Conservation (phyloP, 257 asterid species). For the Dorcoceras hygrometricum region DNA sequence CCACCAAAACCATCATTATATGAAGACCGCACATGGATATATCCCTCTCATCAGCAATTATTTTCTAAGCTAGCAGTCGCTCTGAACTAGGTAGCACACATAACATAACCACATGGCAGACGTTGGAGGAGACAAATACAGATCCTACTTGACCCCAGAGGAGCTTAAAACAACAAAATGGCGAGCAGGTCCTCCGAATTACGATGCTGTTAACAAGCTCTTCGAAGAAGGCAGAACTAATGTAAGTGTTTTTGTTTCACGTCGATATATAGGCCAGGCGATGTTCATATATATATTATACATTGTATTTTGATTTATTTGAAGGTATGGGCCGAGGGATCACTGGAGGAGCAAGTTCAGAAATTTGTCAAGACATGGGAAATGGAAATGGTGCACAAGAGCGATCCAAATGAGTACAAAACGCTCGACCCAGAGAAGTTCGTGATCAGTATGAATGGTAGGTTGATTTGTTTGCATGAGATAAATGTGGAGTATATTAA, state of each 20-base stretch:
- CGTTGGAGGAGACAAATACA: conserved; percentile 45
- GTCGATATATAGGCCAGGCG: too few relatives aligned
- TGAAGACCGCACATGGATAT: too few relatives aligned
- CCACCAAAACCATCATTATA: not conserved
- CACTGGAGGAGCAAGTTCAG: conserved; percentile 59
- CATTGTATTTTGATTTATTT: not conserved
- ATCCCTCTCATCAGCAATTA: too few relatives aligned
- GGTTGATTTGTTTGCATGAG: not conserved
- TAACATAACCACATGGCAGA: not conserved
- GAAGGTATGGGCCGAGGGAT: conserved; percentile 57
- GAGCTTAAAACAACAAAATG: conserved; percentile 57
- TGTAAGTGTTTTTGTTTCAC: too few relatives aligned
- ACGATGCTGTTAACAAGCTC: conserved; percentile 64
- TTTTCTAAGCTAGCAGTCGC: too few relatives aligned
- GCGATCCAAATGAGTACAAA: conserved; percentile 41
- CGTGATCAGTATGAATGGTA: conserved; percentile 46
- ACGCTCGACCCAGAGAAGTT: conserved; percentile 40
- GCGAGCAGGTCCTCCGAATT: conserved; percentile 64
- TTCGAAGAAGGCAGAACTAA: conserved; percentile 77
- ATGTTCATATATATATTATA: too few relatives aligned
- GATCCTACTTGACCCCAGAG: conserved; percentile 57
- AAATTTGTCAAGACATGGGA: conserved; percentile 68
- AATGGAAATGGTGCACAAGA: conserved; percentile 63
- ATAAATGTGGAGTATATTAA: too few relatives aligned
- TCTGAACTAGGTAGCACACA: too few relatives aligned